Evolutionary conservation across 495 filamentous ascomycete species (phyloP).

Genomic region (Daldinia childiae): DNA sequence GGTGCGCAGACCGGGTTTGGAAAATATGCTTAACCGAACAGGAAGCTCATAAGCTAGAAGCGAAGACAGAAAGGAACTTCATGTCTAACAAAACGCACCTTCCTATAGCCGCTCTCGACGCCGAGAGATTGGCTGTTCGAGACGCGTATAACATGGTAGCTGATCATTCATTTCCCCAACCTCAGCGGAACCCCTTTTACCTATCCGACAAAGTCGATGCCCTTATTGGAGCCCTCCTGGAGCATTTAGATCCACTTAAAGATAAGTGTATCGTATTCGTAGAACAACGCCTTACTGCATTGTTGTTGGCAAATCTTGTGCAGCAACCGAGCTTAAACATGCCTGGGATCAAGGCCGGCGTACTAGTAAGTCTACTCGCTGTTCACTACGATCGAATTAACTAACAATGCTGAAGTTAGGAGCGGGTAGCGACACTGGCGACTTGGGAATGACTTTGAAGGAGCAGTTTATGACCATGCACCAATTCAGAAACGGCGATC

Average conservation of each 20-base stretch:
- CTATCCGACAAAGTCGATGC: constrained; percentile 79
- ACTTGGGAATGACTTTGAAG: constrained; percentile 65
- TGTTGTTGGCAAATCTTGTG: constrained; percentile 73
- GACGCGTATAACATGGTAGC: constrained; percentile 68
- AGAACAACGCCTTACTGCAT: constrained; percentile 77
- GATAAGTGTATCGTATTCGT: constrained; percentile 89
- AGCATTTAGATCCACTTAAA: constrained; percentile 63
- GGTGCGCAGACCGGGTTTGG: constrained; percentile 91
- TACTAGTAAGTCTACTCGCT: constrained; percentile 65
- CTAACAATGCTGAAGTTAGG: constrained; percentile 38
- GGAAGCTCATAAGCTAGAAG: constrained; percentile 69
- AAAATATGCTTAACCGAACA: constrained; percentile 72
- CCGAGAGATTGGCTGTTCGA: constrained; percentile 62
- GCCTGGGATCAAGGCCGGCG: constrained; percentile 68
- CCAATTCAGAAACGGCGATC: constrained; percentile 78
- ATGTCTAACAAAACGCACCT: constrained; percentile 39
- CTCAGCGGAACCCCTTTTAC: constrained; percentile 51
- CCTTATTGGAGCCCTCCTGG: constrained; percentile 65
- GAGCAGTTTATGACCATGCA: constrained; percentile 79
- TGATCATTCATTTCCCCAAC: constrained; percentile 57
- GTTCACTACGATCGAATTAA: not conserved
- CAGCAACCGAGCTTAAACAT: constrained; percentile 61
- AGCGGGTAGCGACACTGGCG: constrained; percentile 52
- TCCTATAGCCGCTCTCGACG: constrained; percentile 48
- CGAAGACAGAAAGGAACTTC: constrained; percentile 60